These are phyloP conservation scores for Mortierella sp. DNA, from an alignment of 371 early-diverging fungal species.

Conservation along the genomic window DNA sequence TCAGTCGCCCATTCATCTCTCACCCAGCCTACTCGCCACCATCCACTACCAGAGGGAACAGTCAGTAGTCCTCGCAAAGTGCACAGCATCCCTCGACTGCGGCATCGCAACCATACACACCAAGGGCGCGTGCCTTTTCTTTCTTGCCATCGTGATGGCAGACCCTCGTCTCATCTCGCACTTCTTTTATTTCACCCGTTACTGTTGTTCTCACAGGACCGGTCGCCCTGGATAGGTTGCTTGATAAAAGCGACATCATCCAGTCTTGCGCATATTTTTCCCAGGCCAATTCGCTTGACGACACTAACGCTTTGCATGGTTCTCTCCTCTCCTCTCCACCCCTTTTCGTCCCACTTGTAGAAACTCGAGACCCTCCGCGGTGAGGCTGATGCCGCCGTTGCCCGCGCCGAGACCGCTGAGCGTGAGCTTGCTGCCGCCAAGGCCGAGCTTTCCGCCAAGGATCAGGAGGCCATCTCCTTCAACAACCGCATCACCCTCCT, in stretches of 20 bases:
- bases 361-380: constrained; percentile 77
- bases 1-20: background rate
- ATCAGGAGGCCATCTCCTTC: constrained; percentile 60
- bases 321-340: background rate
- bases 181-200: background rate
- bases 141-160: background rate
- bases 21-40: background rate
- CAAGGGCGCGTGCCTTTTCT: background rate
- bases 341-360: constrained; percentile 53
- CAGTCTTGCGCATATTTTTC: background rate
- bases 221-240: background rate
- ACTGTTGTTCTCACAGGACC: background rate
- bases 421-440: constrained; percentile 73
- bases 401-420: constrained; percentile 79
- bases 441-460: constrained; percentile 66
- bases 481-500: constrained; percentile 76
- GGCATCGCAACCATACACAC: background rate
- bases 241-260: background rate
- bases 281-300: background rate
- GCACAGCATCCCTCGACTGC: background rate
- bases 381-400: constrained; percentile 78
- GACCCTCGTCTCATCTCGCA: background rate
- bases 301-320: background rate
- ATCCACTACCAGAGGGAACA: background rate
- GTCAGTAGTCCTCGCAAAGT: background rate